Percentiles rank a stretch among this genome's conserved stretches.
These are phyloP conservation scores for Aspergillus sparsus DNA, from an alignment of 495 filamentous ascomycete species.

Conservation along the genomic window DNA sequence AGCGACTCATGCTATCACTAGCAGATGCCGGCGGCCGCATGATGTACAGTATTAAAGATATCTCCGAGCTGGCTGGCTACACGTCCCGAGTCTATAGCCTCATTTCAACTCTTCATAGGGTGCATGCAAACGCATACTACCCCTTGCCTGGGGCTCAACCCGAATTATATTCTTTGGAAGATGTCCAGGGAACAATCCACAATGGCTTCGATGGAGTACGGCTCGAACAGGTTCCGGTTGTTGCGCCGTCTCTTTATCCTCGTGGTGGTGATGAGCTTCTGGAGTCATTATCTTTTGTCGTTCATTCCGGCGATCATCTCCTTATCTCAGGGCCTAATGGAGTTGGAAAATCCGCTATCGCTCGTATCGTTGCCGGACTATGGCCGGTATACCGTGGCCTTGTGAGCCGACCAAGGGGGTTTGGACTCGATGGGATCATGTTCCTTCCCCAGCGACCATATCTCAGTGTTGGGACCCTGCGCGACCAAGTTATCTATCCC, in stretches of 20 bases:
- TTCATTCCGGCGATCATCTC: conserved; percentile 87
- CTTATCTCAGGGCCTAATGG: conserved; percentile 95
- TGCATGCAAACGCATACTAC: conserved; percentile 86
- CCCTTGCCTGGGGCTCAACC: conserved; percentile 63
- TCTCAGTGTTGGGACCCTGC: conserved; percentile 87
- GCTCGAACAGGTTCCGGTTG: conserved; percentile 89
- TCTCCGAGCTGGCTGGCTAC: conserved; percentile 94
- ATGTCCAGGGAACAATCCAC: conserved; percentile 89
- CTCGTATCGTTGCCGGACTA: conserved; percentile 86
- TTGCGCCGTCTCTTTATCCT: conserved; percentile 77
- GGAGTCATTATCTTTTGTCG: conserved; percentile 80
- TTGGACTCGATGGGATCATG: conserved; percentile 92
- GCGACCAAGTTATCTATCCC: conserved; percentile 98
- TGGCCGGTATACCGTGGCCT: conserved; percentile 96
- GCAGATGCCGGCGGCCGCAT: conserved; percentile 95
- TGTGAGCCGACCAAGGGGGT: conserved; percentile 76
- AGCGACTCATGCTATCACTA: conserved; percentile 95
- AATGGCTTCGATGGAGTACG: conserved; percentile 93
- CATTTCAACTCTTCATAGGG: conserved; percentile 90
- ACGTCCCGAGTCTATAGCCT: conserved; percentile 95
- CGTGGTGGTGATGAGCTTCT: conserved; percentile 89
- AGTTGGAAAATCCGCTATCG: conserved; percentile 87
- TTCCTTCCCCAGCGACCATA: conserved; percentile 96
- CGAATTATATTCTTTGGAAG: conserved; percentile 83
- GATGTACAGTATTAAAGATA: conserved; percentile 98